Evolutionary conservation across 2,329 filamentous ascomycete species (phyloP).

Genomic region (Cercospora sp.): DNA sequence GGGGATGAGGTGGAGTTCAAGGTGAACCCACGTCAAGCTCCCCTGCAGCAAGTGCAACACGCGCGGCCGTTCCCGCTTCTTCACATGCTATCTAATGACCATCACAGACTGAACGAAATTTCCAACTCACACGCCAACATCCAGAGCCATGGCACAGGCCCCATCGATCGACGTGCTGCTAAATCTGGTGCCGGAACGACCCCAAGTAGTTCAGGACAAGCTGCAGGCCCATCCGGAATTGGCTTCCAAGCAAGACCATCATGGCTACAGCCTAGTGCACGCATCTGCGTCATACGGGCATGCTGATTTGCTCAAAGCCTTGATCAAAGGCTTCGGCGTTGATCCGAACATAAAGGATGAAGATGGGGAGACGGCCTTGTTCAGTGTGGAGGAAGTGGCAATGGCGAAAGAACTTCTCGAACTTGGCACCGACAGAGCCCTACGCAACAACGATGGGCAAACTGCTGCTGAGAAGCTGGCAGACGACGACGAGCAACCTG

Average conservation of each 20-base stretch:
- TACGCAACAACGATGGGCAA: constrained; percentile 71
- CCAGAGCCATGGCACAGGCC: constrained; percentile 31
- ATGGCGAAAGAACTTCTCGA: constrained; percentile 79
- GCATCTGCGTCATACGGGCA: constrained; percentile 93
- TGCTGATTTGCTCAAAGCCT: constrained; percentile 70
- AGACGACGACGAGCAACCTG: constrained; percentile 73
- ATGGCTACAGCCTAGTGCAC: constrained; percentile 93
- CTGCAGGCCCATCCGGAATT: constrained; percentile 73
- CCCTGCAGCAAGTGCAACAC: constrained; percentile 1
- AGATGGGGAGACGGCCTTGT: constrained; percentile 91
- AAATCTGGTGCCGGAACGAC: constrained; percentile 74
- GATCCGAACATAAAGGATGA: constrained; percentile 82
- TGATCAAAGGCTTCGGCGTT: constrained; percentile 75
- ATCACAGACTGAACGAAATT: not conserved
- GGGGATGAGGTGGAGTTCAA: not conserved
- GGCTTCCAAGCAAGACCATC: constrained; percentile 77
- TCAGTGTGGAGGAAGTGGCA: constrained; percentile 79
- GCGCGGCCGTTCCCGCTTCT: not conserved
- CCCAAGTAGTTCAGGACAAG: constrained; percentile 68
- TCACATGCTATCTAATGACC: constrained; percentile 1
- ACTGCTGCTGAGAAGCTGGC: constrained; percentile 80
- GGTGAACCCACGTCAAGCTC: not conserved
- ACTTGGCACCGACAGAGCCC: constrained; percentile 65
- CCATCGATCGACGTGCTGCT: constrained; percentile 50
- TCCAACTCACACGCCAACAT: not conserved